Evolutionary conservation across 106 monocot genomes (phyloP).

Genomic region (Triglochin maritima): DNA sequence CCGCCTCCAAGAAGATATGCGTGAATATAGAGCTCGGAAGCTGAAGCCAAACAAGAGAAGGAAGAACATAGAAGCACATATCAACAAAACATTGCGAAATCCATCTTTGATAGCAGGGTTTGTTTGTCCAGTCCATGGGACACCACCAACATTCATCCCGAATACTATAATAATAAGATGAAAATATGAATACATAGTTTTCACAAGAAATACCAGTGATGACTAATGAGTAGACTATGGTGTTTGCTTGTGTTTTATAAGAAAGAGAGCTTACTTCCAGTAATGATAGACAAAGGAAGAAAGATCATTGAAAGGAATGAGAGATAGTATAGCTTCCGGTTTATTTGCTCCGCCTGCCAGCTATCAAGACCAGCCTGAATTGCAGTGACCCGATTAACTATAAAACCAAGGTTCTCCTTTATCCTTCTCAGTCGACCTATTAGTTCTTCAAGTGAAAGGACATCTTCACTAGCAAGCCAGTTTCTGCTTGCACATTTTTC

Average conservation of each 20-base stretch:
- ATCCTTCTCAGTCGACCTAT: conserved; percentile 75
- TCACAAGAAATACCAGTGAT: too few species aligned
- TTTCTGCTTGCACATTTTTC: conserved; percentile 75
- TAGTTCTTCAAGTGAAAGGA: conserved; percentile 67
- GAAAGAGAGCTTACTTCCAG: conserved; percentile 50
- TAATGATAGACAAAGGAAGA: conserved; percentile 88
- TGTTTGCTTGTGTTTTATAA: neutral
- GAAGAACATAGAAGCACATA: conserved; percentile 54
- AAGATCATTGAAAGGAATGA: conserved; percentile 87
- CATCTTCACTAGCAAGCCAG: conserved; percentile 73
- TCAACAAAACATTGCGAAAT: conserved; percentile 64
- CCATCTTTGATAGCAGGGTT: conserved; percentile 46
- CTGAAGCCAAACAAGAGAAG: conserved; percentile 50
- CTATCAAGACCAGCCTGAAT: conserved; percentile 90
- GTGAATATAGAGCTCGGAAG: conserved; percentile 52
- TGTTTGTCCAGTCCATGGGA: conserved; percentile 85
- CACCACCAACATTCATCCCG: conserved; percentile 97
- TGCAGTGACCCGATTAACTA: conserved; percentile 75
- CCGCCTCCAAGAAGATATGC: conserved; percentile 36
- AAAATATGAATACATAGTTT: neutral
- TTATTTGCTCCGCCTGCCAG: conserved; percentile 95
- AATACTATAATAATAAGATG: conserved; percentile 47
- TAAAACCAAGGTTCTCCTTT: conserved; percentile 85
- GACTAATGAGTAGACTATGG: too few species aligned
- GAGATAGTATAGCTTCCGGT: conserved; percentile 87